phyloP scores from a whole-genome alignment of 805 yeast species.

The Komagataella phaffii region DNA sequence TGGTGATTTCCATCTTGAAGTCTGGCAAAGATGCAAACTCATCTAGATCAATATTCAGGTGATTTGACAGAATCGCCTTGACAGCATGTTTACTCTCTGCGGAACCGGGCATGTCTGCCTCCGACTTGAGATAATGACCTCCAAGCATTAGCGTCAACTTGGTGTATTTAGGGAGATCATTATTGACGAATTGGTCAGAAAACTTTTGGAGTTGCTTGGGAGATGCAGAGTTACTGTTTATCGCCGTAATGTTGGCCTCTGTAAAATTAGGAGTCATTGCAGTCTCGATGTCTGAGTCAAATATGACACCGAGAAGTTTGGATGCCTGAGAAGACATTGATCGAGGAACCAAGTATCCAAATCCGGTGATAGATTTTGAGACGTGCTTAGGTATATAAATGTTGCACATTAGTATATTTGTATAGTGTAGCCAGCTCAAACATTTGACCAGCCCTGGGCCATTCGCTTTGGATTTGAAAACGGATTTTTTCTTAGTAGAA shows the following conservation, averaged over 20 bases:
- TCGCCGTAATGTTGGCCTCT: neutral
- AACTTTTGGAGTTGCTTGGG: constrained; percentile 7
- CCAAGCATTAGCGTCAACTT: constrained; percentile 87
- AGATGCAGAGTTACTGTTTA: neutral
- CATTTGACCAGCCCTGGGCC: constrained; percentile 4
- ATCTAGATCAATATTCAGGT: constrained; percentile 20
- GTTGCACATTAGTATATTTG: constrained; percentile 53
- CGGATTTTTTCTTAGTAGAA: neutral
- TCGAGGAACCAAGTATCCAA: constrained; percentile 81
- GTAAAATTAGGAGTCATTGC: constrained; percentile 22
- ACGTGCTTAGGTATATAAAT: constrained; percentile 36
- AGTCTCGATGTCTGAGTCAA: constrained; percentile 75
- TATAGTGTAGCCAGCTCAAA: constrained; percentile 19
- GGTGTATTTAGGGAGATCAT: constrained; percentile 28
- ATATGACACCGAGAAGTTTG: constrained; percentile 71
- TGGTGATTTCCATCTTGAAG: constrained; percentile 20
- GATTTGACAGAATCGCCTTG: constrained; percentile 20
- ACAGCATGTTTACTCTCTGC: constrained; percentile 3
- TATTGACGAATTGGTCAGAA: neutral
- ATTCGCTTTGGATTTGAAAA: neutral
- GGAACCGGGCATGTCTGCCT: neutral
- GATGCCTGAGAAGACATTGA: constrained; percentile 32
- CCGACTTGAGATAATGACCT: constrained; percentile 35
- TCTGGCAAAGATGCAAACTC: constrained; percentile 7
- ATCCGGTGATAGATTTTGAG: constrained; percentile 40